phyloP scores from a whole-genome alignment of 352 stramenopile species.

The Pythium dissimile region DNA sequence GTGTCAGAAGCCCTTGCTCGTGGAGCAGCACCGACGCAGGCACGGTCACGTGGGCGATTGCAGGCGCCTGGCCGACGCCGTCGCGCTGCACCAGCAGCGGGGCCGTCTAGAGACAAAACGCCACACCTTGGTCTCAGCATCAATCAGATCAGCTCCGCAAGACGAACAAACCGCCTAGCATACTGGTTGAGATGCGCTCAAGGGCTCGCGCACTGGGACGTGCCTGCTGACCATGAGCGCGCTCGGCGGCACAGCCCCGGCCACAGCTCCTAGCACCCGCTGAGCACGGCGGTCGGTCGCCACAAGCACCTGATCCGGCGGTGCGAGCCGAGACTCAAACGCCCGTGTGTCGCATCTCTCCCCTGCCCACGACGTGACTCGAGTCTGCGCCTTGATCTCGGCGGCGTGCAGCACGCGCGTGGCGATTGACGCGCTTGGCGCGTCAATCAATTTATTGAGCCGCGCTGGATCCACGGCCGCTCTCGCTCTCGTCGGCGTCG shows the following conservation, averaged over 20 bases:
- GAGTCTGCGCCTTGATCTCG: constrained; percentile 35
- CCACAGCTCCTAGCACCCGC: constrained; percentile 11
- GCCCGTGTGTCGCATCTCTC: constrained; percentile 48
- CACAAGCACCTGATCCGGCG: constrained; percentile 15
- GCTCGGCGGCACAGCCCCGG: constrained; percentile 14
- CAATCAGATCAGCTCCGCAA: neutral
- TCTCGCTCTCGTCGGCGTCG: neutral
- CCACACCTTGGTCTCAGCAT: neutral
- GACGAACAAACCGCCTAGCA: too few relatives aligned
- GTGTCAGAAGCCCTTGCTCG: constrained; percentile 68
- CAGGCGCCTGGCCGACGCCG: constrained; percentile 32
- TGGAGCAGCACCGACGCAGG: constrained; percentile 49
- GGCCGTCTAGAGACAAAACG: constrained; percentile 24
- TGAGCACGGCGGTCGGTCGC: constrained; percentile 7
- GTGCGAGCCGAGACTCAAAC: constrained; percentile 33
- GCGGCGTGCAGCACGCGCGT: constrained; percentile 14
- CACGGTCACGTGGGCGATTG: constrained; percentile 45
- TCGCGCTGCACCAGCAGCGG: constrained; percentile 52
- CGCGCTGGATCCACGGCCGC: constrained; percentile 45
- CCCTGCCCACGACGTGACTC: constrained; percentile 51
- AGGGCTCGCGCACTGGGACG: constrained; percentile 8
- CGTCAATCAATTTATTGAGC: constrained; percentile 62
- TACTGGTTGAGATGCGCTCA: too few relatives aligned
- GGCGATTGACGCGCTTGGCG: constrained; percentile 37
- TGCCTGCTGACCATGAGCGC: constrained; percentile 21